Percentiles rank a stretch among this genome's conserved stretches.
phyloP scores from a whole-genome alignment of 2,329 filamentous ascomycete genomes.

The Talaromyces amestolkiae region DNA sequence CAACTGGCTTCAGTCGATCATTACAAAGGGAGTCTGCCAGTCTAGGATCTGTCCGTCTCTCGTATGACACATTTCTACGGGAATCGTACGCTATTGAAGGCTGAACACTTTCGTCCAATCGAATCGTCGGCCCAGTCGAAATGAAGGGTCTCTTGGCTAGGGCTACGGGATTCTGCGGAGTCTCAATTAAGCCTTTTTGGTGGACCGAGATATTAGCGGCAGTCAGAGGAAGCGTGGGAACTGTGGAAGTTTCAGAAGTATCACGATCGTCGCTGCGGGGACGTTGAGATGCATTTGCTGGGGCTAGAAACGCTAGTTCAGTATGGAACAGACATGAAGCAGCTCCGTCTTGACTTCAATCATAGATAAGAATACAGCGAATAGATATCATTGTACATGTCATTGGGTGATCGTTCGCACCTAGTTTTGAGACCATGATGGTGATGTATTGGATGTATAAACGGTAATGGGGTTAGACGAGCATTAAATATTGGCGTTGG shows the following conservation, averaged over 20 bases:
- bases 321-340: conserved; percentile 6
- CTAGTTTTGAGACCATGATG: conserved; percentile 2
- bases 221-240: neutral
- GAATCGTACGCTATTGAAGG: neutral
- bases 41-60: neutral
- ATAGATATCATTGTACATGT: neutral
- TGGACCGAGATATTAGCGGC: conserved; percentile 1
- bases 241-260: neutral
- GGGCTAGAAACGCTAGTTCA: conserved; percentile 10
- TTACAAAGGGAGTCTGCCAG: neutral
- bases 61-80: neutral
- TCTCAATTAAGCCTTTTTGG: neutral
- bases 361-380: neutral
- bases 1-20: neutral
- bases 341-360: neutral
- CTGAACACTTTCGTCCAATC: neutral
- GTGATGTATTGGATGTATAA: conserved; percentile 8
- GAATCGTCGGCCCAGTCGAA: neutral
- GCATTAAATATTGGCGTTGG: neutral
- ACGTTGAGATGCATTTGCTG: neutral
- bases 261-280: neutral
- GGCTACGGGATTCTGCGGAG: neutral
- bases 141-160: neutral
- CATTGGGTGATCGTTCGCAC: conserved; percentile 2
- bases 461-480: neutral